Evolutionary conservation across 352 stramenopile species (phyloP).

Genomic region (Globisporangium acanthophoron): DNA sequence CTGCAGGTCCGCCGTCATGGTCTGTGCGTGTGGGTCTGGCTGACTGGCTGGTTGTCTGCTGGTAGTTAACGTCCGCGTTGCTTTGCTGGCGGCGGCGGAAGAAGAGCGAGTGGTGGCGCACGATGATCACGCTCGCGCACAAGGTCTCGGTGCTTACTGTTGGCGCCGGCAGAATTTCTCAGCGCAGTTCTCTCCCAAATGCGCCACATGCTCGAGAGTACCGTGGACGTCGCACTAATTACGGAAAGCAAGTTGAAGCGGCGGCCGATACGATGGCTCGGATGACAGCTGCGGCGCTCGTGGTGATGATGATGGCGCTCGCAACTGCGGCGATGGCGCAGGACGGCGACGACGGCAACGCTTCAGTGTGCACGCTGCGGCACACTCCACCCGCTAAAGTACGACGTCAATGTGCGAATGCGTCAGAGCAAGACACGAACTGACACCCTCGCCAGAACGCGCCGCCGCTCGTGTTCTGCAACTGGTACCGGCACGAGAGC

Average conservation of each 20-base stretch:
- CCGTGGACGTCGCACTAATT: no score
- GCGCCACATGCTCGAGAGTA: no score
- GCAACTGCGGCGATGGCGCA: not conserved
- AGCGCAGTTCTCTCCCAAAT: not conserved
- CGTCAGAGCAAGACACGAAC: not conserved
- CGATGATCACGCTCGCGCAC: not conserved
- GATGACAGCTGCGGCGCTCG: no score
- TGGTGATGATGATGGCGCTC: not conserved
- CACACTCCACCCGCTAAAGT: not conserved
- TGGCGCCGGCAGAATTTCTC: not conserved
- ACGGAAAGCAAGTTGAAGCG: not conserved
- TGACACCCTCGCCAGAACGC: slow-evolving; percentile 26
- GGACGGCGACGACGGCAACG: not conserved
- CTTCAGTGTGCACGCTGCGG: not conserved
- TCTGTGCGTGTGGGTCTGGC: not conserved
- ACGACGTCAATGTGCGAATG: not conserved
- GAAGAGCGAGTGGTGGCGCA: not conserved
- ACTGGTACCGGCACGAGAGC: slow-evolving; percentile 53
- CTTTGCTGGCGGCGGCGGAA: not conserved
- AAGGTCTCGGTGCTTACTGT: no score
- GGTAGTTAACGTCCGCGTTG: no score
- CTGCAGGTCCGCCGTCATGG: slow-evolving; percentile 31
- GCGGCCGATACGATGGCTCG: no score
- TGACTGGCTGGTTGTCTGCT: not conserved
- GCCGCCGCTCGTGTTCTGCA: slow-evolving; percentile 68